Percentiles rank a stretch among this genome's conserved stretches.
These are phyloP conservation scores for Erythrophleum ivorense DNA, from an alignment of 331 rosid genomes.

Conservation along the genomic window DNA sequence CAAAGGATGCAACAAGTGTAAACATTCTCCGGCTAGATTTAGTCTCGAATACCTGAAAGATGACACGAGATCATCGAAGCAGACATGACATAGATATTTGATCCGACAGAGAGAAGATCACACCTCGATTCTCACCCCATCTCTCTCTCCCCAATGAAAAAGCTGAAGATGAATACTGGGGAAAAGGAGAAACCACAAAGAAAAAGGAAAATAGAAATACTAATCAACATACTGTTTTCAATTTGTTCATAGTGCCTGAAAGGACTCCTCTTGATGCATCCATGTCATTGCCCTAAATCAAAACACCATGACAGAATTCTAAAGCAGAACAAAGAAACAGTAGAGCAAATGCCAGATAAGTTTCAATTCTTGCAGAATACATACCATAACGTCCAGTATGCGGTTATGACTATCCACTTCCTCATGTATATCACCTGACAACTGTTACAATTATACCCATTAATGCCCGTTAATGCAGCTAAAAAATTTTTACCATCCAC, in stretches of 20 bases:
- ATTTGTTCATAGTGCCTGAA: constrained; percentile 91
- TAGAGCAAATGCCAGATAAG: background rate
- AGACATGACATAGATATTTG: too few species aligned
- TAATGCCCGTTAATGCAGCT: background rate
- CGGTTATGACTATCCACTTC: constrained; percentile 93
- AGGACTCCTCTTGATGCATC: constrained; percentile 94
- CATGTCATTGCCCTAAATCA: constrained; percentile 86
- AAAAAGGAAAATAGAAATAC: background rate
- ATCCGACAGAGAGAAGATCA: too few species aligned
- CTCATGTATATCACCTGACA: constrained; percentile 94
- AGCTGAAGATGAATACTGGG: background rate
- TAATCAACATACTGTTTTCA: constrained; percentile 70
- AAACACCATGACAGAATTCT: constrained; percentile 25
- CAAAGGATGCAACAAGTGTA: constrained; percentile 80
- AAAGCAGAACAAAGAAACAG: constrained; percentile 32
- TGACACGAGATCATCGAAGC: constrained; percentile 29
- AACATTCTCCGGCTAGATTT: constrained; percentile 91
- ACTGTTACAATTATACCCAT: constrained; percentile 59
- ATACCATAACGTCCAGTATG: constrained; percentile 84
- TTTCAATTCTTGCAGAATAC: constrained; percentile 38
- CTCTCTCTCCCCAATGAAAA: background rate
- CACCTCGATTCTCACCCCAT: background rate
- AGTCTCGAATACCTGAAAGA: constrained; percentile 80
- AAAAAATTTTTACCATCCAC: too few species aligned
- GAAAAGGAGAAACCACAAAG: constrained; percentile 4